Evolutionary conservation across 2,329 filamentous ascomycete species (phyloP).

Genomic region (Colletotrichum eremochloae): DNA sequence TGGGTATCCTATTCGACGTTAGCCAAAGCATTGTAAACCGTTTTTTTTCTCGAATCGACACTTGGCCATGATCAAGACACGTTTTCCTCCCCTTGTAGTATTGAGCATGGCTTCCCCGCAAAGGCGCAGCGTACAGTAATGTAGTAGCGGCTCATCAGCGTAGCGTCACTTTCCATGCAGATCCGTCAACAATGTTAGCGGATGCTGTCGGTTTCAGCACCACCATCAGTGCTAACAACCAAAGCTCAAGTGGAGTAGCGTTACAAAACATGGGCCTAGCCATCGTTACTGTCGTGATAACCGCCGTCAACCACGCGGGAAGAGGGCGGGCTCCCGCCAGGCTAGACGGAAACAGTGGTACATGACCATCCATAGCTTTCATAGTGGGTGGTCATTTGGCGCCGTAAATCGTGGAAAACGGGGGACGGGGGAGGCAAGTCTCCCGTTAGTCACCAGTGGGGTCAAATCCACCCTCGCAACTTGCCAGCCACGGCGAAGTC

Average conservation of each 20-base stretch:
- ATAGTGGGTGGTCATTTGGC: not conserved
- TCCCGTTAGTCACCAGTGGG: slow-evolving; percentile 20
- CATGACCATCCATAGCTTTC: not conserved
- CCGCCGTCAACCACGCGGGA: slow-evolving; percentile 31
- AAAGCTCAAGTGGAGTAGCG: slow-evolving; percentile 18
- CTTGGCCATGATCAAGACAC: not conserved
- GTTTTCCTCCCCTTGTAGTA: no score
- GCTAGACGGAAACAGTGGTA: slow-evolving; percentile 13
- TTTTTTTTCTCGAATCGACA: not conserved
- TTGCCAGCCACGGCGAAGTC: not conserved
- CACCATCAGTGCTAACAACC: slow-evolving; percentile 25
- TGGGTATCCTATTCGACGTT: slow-evolving; percentile 31
- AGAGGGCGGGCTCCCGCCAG: not conserved
- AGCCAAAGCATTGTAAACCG: slow-evolving; percentile 32
- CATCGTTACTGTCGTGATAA: slow-evolving; percentile 7
- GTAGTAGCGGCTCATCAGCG: not conserved
- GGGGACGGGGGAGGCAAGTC: not conserved
- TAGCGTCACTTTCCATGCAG: not conserved
- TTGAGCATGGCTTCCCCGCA: not conserved
- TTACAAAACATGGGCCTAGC: not conserved
- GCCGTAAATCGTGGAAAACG: slow-evolving; percentile 15
- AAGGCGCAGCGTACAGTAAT: not conserved
- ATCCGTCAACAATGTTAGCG: not conserved
- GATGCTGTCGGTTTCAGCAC: slow-evolving; percentile 25
- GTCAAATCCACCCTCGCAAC: slow-evolving; percentile 21